Evolutionary conservation across 805 yeast genomes (phyloP), one percentile per base, ranked within the genome.

Genomic region (Komagataella ulmi): DNA sequence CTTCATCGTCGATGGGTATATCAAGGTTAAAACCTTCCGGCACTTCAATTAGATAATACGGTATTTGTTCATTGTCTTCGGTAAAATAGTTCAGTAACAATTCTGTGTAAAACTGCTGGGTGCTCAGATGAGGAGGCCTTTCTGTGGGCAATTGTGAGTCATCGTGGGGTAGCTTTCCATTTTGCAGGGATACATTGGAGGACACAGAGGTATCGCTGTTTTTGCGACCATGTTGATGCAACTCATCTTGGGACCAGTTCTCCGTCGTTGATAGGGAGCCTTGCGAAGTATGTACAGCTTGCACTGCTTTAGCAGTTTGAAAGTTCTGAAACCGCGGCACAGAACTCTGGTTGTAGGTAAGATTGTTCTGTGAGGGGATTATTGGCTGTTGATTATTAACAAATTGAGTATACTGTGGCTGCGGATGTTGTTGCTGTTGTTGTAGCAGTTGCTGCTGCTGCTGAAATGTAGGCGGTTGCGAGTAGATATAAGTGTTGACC

Each of bases 1-100:
- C 91, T 57, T 86, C 93, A 54, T 80, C 80, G 59, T 86, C 95
- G 18, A 86, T 80, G 2, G 83, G 74, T 54, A 76, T 83, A 61
- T 83, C 79, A 50, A 84, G 76, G 57, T 81, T 76, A 53, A 83
- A 79, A 58, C 79, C 77, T 44, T 70, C 67, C 1, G 91, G 90
- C 5, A 86, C 85, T 50, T 71, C 66, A 30, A 71, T 63, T 24
- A 81, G 61, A 50, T 75, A 69, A 21, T 62, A 58, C 6, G 69
- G 68, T 48, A 64, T 59, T 8, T 66, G 63, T 49, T 62, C 67
- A 46, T 64, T 61, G 52, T 77, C 81, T 51, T 73, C 78, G 48
- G 77, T 69, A 56, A 81, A 78, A 60, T 70, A 80, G n/a, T 70
- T 69, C 49, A 81, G 65, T 44, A 81, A 61, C 19, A 68, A 61